Evolutionary conservation across 2,329 filamentous ascomycete species (phyloP).

Genomic region (Alternaria sp.): DNA sequence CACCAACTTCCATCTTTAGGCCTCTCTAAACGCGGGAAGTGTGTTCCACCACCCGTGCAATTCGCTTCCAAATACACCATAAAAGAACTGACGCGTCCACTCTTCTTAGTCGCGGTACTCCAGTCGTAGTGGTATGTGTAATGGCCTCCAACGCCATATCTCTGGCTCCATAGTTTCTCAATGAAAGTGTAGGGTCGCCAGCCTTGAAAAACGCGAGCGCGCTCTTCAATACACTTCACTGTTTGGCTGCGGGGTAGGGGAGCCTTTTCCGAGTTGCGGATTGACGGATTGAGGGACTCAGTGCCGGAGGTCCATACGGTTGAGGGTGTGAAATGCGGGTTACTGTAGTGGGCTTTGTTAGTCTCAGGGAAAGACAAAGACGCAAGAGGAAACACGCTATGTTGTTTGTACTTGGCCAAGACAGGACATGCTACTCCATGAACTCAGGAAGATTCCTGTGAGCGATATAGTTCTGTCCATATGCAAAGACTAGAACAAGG

Average conservation of each 20-base stretch:
- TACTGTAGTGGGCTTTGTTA: conserved; percentile 37
- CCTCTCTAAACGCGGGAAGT: conserved; percentile 64
- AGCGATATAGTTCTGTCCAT: not conserved
- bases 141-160: conserved; percentile 66
- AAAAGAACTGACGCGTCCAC: conserved; percentile 63
- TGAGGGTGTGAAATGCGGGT: conserved; percentile 62
- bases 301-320: conserved; percentile 62
- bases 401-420: not conserved
- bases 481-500: not conserved
- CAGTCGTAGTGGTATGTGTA: conserved; percentile 69
- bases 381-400: not conserved
- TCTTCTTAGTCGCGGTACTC: conserved; percentile 46
- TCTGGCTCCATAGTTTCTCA: conserved; percentile 68
- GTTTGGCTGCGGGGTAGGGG: conserved; percentile 51
- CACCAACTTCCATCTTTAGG: conserved; percentile 62
- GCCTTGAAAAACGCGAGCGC: conserved; percentile 67
- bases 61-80: conserved; percentile 67
- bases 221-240: conserved; percentile 67
- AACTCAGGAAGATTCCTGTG: not conserved
- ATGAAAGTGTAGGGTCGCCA: conserved; percentile 67
- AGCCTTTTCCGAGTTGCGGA: conserved; percentile 65
- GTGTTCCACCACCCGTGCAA: conserved; percentile 67
- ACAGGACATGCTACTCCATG: not conserved
- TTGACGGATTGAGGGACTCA: conserved; percentile 57
- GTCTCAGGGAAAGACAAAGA: not conserved